Evolutionary conservation across 2,329 filamentous ascomycete species (phyloP).

Genomic region (Myriosclerotinia scirpicola): DNA sequence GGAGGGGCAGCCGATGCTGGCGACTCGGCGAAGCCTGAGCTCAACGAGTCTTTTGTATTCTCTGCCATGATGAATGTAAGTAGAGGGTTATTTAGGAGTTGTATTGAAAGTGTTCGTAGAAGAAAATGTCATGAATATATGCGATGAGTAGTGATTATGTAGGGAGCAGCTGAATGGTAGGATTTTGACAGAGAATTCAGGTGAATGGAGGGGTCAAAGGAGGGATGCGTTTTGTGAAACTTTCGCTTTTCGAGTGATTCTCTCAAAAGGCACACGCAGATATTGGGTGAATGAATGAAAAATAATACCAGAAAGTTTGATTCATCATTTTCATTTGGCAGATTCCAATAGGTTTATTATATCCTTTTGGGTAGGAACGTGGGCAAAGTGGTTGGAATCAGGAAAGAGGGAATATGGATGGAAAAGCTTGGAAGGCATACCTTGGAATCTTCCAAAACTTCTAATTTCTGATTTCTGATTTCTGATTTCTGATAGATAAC

Average conservation of each 20-base stretch:
- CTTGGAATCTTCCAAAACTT: not conserved
- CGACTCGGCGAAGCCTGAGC: slow-evolving; percentile 11
- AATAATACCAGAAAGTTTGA: not conserved
- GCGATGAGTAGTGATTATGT: not conserved
- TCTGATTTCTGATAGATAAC: not conserved
- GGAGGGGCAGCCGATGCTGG: not conserved
- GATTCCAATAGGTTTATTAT: not conserved
- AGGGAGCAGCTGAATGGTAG: not conserved
- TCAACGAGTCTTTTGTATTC: slow-evolving; percentile 11
- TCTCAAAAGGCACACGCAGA: not conserved
- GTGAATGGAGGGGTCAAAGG: slow-evolving; percentile 9
- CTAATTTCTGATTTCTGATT: slow-evolving; percentile 1
- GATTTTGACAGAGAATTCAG: not conserved
- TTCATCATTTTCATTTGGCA: not conserved
- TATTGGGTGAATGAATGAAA: not conserved
- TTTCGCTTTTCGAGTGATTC: not conserved
- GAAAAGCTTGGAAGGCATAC: slow-evolving; percentile 2
- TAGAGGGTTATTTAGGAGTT: not conserved
- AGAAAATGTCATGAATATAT: not conserved
- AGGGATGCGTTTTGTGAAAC: slow-evolving; percentile 1
- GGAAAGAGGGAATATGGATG: not conserved
- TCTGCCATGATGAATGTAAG: slow-evolving; percentile 23
- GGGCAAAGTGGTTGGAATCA: not conserved
- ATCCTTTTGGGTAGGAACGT: not conserved
- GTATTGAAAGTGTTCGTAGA: not conserved